Evolutionary conservation across 1,284 basidiomycete genomes (phyloP), one percentile per base, ranked within the genome.

Genomic region (Moesziomyces parantarcticus): DNA sequence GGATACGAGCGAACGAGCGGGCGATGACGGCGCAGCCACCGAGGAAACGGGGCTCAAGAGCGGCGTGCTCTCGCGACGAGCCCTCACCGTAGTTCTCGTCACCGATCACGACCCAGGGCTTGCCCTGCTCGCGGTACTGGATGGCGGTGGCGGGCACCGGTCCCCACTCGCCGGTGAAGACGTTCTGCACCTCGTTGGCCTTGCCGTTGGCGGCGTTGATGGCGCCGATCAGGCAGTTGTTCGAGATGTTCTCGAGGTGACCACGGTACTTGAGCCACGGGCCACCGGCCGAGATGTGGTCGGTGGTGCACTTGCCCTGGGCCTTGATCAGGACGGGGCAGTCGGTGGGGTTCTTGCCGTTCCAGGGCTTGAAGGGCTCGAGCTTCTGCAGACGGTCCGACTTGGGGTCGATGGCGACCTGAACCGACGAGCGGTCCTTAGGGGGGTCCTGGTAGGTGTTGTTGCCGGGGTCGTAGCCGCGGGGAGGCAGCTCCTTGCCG

Each of bases 231-330:
- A 97, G 86, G 87, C 93, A 96, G 88, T 98, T 98, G 86, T 97
- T 92, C 39, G 94, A 97, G 85, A 98, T 99, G 89, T 99, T 98
- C 86, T 97, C 89, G 82, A 99, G 90, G 86, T 98, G 96, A 76
- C 96, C 96, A 88, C 96, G 93, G 89, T 95, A 98, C 87, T 97
- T 97, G 87, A 98, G 89, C 96, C 96, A 99, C 46, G 96, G 96
- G 63, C 96, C 96, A 88, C 94, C 96, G 85, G 94, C 93, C 69
- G 91, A 92, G 85, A 97, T 84, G 82, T 81, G 79, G 74, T 88
- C 87, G 70, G 87, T 88, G 73, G 87, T 98, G 92, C 97, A 99
- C 89, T 99, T 99, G 89, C 97, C 97, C 88, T 91, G 88, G 75
- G 93, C 96, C 89, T 99, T 98, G 89, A 99, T 98, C 82, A 99